phyloP scores from a whole-genome alignment of 2,329 filamentous ascomycete genomes.

The Colletotrichum sp. region DNA sequence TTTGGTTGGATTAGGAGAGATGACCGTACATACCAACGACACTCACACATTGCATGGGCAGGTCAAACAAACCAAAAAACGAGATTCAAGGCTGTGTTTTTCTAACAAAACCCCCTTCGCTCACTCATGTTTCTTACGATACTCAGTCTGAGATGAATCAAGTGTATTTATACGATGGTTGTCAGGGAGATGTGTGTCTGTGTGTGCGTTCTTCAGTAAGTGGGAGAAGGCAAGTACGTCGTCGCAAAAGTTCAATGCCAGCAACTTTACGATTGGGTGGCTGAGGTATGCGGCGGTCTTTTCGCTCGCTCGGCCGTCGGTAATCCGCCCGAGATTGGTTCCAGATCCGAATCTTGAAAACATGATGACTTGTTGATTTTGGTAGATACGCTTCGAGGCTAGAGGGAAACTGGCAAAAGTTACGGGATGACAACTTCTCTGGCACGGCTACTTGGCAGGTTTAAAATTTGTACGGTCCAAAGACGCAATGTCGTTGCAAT shows the following conservation, averaged over 20 bases:
- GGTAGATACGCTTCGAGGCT: background rate
- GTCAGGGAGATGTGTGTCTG: background rate
- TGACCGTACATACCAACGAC: conserved; percentile 16
- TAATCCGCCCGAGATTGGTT: background rate
- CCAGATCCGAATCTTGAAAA: background rate
- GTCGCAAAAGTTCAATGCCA: background rate
- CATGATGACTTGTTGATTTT: background rate
- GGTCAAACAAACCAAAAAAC: background rate
- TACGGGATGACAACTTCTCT: background rate
- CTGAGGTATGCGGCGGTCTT: background rate
- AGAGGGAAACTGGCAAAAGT: background rate
- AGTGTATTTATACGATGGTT: conserved; percentile 12
- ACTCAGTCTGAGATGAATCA: conserved; percentile 19
- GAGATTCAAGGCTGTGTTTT: background rate
- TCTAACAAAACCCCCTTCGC: background rate
- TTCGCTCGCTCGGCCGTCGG: background rate
- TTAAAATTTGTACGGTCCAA: background rate
- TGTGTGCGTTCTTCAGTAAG: background rate
- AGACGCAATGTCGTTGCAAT: background rate
- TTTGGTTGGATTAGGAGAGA: background rate
- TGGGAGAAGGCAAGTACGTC: background rate
- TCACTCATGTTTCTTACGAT: conserved; percentile 8
- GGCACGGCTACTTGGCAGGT: background rate
- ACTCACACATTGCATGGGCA: conserved; percentile 11
- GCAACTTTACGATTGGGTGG: background rate